phyloP scores from a whole-genome alignment of 306 rosid species.

The Sesbania bispinosa region DNA sequence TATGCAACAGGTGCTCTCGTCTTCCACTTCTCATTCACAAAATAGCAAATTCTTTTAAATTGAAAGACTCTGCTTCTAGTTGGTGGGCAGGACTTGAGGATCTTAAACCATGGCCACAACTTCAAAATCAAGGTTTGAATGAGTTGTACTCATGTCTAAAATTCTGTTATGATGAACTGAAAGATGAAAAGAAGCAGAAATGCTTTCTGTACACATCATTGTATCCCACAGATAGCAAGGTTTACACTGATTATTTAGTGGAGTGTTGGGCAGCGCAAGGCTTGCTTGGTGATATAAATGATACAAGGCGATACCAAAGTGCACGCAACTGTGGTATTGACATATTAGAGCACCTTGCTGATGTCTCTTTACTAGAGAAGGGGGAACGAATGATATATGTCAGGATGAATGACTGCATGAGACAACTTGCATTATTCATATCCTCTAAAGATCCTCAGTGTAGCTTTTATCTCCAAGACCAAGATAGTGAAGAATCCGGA shows the following conservation, averaged over 20 bases:
- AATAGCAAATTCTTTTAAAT: constrained; percentile 25
- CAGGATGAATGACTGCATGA: constrained; percentile 15
- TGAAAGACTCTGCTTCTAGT: not conserved
- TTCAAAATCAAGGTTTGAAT: not conserved
- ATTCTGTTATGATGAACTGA: constrained; percentile 13
- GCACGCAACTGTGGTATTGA: constrained; percentile 11
- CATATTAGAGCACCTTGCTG: constrained; percentile 16
- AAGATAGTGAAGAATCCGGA: not conserved
- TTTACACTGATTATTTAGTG: constrained; percentile 22
- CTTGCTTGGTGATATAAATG: constrained; percentile 23
- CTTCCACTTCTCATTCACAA: constrained; percentile 28
- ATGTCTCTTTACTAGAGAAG: constrained; percentile 22
- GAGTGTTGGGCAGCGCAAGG: constrained; percentile 37
- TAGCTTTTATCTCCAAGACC: not conserved
- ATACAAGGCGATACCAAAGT: not conserved
- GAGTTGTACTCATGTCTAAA: constrained; percentile 30
- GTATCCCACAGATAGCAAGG: constrained; percentile 18
- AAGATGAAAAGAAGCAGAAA: constrained; percentile 15
- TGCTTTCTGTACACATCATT: constrained; percentile 29
- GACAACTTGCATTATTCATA: constrained; percentile 24
- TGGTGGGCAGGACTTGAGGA: constrained; percentile 18
- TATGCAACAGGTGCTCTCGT: constrained; percentile 22
- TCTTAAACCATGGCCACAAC: constrained; percentile 12
- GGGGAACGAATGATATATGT: constrained; percentile 23
- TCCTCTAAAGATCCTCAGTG: constrained; percentile 20